Conservation (phyloP, 2,329 filamentous ascomycete genomes). For the Grosmannia serpens region DNA sequence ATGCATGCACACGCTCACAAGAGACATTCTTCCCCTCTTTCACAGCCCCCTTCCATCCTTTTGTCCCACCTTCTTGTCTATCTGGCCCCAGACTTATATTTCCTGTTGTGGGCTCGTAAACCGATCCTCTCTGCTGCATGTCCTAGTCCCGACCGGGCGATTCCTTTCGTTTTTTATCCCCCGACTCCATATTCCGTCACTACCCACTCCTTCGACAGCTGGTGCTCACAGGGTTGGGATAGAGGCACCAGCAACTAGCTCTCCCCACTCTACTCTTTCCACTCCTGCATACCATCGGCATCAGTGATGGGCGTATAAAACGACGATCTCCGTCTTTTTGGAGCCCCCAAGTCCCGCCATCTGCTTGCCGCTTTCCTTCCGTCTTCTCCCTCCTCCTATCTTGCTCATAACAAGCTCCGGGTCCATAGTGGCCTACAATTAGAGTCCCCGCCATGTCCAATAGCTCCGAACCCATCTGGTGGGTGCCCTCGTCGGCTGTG, state of each 20-base stretch:
- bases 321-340: background rate
- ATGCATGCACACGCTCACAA: background rate
- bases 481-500: background rate
- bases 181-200: background rate
- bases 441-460: background rate
- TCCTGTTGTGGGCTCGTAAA: background rate
- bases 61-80: background rate
- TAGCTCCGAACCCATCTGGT: background rate
- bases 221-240: background rate
- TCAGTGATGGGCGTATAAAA: background rate
- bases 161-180: background rate
- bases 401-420: background rate
- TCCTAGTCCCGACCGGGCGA: background rate
- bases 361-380: background rate
- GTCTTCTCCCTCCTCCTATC: background rate
- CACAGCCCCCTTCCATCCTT: background rate
- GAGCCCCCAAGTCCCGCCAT: no score
- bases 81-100: background rate
- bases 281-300: no score
- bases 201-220: background rate
- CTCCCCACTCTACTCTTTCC: background rate
- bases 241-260: background rate
- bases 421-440: background rate
- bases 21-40: background rate
- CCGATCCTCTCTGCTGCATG: background rate